Evolutionary conservation across 2,329 filamentous ascomycete genomes (phyloP).

Genomic region (Fusarium agapanthi): DNA sequence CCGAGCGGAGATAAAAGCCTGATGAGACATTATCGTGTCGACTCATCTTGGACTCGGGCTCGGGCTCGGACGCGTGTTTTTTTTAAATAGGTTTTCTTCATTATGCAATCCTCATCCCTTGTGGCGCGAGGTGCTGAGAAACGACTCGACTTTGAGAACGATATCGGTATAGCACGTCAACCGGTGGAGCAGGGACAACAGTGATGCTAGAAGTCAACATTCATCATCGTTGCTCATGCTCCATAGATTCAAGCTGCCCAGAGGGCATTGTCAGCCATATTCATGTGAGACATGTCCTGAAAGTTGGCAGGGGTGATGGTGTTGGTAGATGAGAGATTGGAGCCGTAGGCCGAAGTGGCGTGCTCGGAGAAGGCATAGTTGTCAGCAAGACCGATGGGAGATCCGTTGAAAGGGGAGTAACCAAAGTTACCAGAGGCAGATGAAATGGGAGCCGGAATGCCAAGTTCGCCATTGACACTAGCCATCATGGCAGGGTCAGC

Average conservation of each 20-base stretch:
- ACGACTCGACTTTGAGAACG: constrained; percentile 5
- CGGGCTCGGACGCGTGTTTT: constrained; percentile 9
- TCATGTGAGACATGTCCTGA: constrained; percentile 39
- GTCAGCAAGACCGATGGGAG: constrained; percentile 33
- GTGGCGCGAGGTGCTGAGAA: constrained; percentile 9
- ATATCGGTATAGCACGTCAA: constrained; percentile 7
- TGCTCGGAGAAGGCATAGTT: constrained; percentile 42
- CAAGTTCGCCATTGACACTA: constrained; percentile 26
- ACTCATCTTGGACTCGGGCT: constrained; percentile 24
- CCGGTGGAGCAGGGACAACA: constrained; percentile 24
- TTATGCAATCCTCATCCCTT: constrained; percentile 33
- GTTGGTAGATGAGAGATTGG: constrained; percentile 42
- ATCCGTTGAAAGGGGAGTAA: constrained; percentile 37
- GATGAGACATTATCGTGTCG: constrained; percentile 16
- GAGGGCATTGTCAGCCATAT: constrained; percentile 28
- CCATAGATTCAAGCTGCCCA: constrained; percentile 27
- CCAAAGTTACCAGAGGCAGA: constrained; percentile 37
- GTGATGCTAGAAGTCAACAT: constrained; percentile 21
- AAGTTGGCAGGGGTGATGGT: constrained; percentile 42
- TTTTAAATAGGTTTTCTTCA: constrained; percentile 25
- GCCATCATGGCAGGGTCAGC: constrained; percentile 30
- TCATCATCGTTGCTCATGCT: constrained; percentile 6
- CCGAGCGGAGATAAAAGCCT: constrained; percentile 3
- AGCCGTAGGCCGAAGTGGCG: constrained; percentile 37
- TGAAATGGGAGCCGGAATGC: constrained; percentile 38